Evolutionary conservation across 768 basidiomycete genomes (phyloP), one percentile per base, ranked within the genome.

Genomic region (Lentinula sp.): DNA sequence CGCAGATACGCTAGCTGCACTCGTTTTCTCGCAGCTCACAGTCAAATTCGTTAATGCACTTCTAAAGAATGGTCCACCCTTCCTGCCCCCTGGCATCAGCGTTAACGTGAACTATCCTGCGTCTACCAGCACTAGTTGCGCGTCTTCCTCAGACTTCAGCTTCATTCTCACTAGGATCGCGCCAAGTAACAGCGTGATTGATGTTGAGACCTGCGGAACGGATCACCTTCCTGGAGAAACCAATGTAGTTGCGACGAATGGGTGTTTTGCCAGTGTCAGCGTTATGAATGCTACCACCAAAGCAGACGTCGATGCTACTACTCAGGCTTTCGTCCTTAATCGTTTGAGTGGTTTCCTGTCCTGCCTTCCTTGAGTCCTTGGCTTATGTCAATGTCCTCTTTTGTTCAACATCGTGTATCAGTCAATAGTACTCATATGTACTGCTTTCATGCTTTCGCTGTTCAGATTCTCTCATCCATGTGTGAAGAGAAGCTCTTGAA

Each of bases 31-130:
- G 16, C 61, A 71, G 15, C 77, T 83, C 48, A 72, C 76, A 43
- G 68, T 77, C 35, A 73, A 71, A 60, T 76, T 83, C 66, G 68
- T 75, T 23, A 51, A 70, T 15, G 72, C 72, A 5, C 64, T 69
- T n/a, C 64, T 79, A 48, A 68, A 68, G 8, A 32, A 61, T n/a
- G 46, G 69, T 7, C 67, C 64, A 1, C 75, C 77, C 1, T 67
- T 79, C 61, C 74, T 82, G 18, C 82, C 81, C 0, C 32, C 67
- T 0, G 74, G 74, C 20, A 69, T 76, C 59, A 72, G 71, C 48
- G 61, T 85, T 62, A 83, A 82, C 66, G 81, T 85, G 64, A 85
- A 84, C 71, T 82, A 76, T 65, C 76, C 79, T 0, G 63, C 77
- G 13, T 74, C 69, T 2, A 68, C 67, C 45, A 72, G 64, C 35